phyloP scores from a whole-genome alignment of 176 grass and related monocot genomes.

The Themeda triandra region DNA sequence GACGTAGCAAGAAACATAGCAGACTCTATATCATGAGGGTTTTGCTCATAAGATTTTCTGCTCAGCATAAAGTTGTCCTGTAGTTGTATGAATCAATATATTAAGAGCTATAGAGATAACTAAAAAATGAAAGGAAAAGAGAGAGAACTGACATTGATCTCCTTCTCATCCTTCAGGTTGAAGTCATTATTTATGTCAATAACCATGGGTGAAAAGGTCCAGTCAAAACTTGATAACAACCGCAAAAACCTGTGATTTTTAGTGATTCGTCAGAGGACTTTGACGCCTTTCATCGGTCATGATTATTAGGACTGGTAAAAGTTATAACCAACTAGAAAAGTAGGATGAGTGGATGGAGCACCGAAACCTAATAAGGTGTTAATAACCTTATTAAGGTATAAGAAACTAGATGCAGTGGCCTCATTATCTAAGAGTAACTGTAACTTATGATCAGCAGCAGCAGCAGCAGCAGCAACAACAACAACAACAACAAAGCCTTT shows the following conservation, averaged over 20 bases:
- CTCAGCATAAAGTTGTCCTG: constrained; percentile 81
- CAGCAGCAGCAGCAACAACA: no score
- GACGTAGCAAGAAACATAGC: constrained; percentile 87
- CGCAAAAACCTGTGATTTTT: constrained; percentile 80
- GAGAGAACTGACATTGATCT: constrained; percentile 63
- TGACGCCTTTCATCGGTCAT: background rate
- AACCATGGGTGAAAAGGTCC: constrained; percentile 89
- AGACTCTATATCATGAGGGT: constrained; percentile 60
- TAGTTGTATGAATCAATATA: constrained; percentile 18
- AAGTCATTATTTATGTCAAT: constrained; percentile 95
- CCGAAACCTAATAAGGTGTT: background rate
- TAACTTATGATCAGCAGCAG: no score
- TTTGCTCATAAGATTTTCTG: constrained; percentile 79
- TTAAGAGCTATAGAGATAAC: background rate
- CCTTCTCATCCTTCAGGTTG: constrained; percentile 73
- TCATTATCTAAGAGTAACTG: background rate
- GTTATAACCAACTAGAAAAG: background rate
- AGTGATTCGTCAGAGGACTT: constrained; percentile 22
- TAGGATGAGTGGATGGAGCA: background rate
- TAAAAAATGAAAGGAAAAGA: background rate
- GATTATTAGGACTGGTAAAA: background rate
- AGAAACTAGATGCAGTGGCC: background rate
- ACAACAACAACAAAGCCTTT: no score
- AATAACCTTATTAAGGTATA: background rate
- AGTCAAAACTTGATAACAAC: constrained; percentile 80